Base-by-base conservation (phyloP, 108 stramenopile species). In the Cyclotella atomus region DNA sequence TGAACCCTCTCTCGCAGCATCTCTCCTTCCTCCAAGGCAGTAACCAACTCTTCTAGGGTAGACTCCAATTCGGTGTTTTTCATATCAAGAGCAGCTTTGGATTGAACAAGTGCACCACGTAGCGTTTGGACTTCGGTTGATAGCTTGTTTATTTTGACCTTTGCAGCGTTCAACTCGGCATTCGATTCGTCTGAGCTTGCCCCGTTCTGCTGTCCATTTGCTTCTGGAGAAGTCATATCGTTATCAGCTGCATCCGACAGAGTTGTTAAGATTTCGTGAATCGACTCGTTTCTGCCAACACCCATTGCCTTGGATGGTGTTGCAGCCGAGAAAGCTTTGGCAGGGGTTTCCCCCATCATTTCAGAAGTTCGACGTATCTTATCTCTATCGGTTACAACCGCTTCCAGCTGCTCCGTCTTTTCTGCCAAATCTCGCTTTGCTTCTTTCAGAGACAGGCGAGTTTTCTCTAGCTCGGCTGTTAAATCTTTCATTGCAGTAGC, bases 261-360 rank as follows among this genome's bases (percentile, higher is more conserved):
- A 3, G 76, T 41, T 33, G 76, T 63, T 53, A 77, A 70, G 41
- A 77, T 77, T 46, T 77, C 76, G 46, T 33, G 44, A 56, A 77
- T 77, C 7, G 76, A 64, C 55, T 77, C 76, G 56, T 64, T 57
- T 8, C 61, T 38, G 27, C 82, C 70, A 47, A 85, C 83, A 15
- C 82, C 87, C 56, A 82, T 91, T 63, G 82, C 85, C 59, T 76
- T 81, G 45, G 72, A 76, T 5, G 83, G 63, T 53, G 61, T 54
- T 0, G 81, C 32, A 12, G 75, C 19, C 8, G 41, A 30, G 29
- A 25, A 65, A 14, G 68, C 23, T 49, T 65, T 66, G 29, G 77
- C 59, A 10, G 82, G 78, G 19, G 81, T 77, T 23, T 24, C 77
- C 1, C 67, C 66, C 16, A 43, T 20, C 1, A 59, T 70, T 45